These are phyloP conservation scores for Taphrina flavorubra DNA, from an alignment of 1,139 yeast species.

Conservation along the genomic window DNA sequence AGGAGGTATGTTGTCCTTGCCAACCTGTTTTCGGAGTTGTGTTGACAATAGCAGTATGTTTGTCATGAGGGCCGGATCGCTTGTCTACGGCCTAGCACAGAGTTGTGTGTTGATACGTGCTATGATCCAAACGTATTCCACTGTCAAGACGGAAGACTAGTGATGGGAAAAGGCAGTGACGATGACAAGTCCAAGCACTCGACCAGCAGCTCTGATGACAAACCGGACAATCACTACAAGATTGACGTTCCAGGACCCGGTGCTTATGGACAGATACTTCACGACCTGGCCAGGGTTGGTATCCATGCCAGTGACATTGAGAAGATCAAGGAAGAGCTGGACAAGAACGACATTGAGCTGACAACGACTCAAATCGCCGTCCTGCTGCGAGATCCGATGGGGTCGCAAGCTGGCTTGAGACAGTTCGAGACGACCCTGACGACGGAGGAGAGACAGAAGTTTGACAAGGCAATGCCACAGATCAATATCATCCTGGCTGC, in stretches of 20 bases:
- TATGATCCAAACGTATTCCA: background rate
- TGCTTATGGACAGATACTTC: conserved; percentile 11
- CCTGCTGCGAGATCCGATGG: conserved; percentile 2
- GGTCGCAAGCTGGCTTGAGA: conserved; percentile 8
- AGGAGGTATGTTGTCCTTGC: background rate
- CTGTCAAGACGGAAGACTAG: background rate
- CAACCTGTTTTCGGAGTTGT: background rate
- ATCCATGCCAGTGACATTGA: background rate
- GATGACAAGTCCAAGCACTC: background rate
- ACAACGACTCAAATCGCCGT: background rate
- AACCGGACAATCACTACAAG: conserved; percentile 7
- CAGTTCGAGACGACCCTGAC: conserved; percentile 6
- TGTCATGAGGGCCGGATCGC: background rate
- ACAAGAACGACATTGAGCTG: background rate
- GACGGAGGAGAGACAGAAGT: background rate
- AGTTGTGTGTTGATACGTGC: conserved; percentile 5
- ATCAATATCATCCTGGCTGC: background rate
- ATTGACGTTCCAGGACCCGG: conserved; percentile 1
- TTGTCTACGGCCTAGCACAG: background rate
- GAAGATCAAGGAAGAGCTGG: background rate
- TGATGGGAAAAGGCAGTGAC: background rate
- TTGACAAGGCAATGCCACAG: conserved; percentile 13
- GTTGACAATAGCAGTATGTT: background rate
- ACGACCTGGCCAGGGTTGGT: conserved; percentile 1
- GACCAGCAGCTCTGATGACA: background rate